Base-by-base conservation (phyloP, 257 asterid species). In the Solanum megistacrolobum region DNA sequence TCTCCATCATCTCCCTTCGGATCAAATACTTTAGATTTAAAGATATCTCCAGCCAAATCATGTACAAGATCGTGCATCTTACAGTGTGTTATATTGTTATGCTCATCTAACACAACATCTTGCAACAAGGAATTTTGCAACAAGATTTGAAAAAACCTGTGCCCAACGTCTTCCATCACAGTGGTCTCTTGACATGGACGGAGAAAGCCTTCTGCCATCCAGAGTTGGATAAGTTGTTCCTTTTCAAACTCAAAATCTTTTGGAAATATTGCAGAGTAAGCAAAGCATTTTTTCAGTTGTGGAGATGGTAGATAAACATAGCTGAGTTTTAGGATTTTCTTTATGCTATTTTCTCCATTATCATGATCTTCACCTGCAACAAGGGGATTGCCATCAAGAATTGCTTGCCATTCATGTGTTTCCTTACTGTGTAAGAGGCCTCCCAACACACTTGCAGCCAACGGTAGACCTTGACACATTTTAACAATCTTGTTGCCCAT, bases 61-160 rank as follows among this genome's bases (percentile, higher is more conserved):
- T 91, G 93, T 62, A 91, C 92, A n/a, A 89, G 84, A 88, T 88
- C 91, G 32, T 91, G 91, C 91, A 91, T 89, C 89, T 88, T 89
- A 74, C 81, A 89, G 20, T n/a, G 1, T 10, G 0, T 75, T 21
- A 86, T 41, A 25, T 83, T 86, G 11, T 32, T 46, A 35, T 60
- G 27, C 13, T 83, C 65, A 85, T 65, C 85, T 21, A 43, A 13
- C 46, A 25, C 0, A n/a, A 66, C 79, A n/a, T 76, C 91, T 65
- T 88, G 91, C 55, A 89, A 12, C 66, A 89, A 68, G 20, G 91
- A 89, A 55, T 66, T 81, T 32, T 12, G 55, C 31, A 91, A 29
- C 65, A 89, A 86, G 65, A 84, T 29, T 31, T 52, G 35, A 5
- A 84, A 79, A 55, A 84, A 89, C 12, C 10, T n/a, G 9, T 34